Conservation (phyloP, 139 green algal genomes). For the Pseudopediastrum boryanum region DNA sequence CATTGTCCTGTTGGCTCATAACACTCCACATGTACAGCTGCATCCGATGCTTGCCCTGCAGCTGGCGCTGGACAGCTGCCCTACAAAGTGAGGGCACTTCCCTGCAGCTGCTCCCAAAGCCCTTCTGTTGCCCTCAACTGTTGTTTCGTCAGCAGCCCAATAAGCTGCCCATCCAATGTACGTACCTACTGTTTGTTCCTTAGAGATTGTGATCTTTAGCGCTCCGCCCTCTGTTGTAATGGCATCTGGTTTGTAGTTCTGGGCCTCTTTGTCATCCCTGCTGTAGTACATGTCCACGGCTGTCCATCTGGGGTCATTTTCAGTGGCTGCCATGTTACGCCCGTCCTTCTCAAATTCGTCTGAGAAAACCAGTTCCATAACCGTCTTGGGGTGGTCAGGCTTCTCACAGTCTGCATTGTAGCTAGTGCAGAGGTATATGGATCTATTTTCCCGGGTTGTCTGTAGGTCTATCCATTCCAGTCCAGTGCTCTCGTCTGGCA, state of each 20-base stretch:
- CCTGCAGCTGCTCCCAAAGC: too few species aligned
- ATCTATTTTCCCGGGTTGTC: too few species aligned
- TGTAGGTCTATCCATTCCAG: too few species aligned
- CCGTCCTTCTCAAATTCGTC: conserved; percentile 55
- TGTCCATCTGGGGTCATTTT: conserved; percentile 30
- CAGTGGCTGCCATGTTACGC: conserved; percentile 25
- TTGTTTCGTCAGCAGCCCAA: too few species aligned
- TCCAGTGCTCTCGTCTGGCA: too few species aligned
- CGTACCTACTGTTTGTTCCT: not conserved
- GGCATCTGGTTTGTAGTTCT: conserved; percentile 33
- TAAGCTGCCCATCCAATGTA: too few species aligned
- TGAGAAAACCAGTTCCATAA: conserved; percentile 52
- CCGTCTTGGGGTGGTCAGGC: not conserved
- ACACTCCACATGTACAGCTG: too few species aligned
- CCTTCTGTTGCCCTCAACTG: too few species aligned
- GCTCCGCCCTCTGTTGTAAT: not conserved
- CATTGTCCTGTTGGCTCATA: too few species aligned
- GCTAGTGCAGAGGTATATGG: conserved; percentile 18
- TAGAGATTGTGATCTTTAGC: not conserved
- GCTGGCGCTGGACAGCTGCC: too few species aligned
- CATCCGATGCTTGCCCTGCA: too few species aligned
- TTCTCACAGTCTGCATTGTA: not conserved
- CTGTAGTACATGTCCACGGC: conserved; percentile 52
- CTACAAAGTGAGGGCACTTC: not conserved
- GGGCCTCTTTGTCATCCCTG: conserved; percentile 41